A percentile compares a stretch with the other conserved stretches of the same genome.
Evolutionary conservation across 179 eudicot species (phyloP).

Genomic region (Pouteria campechiana): DNA sequence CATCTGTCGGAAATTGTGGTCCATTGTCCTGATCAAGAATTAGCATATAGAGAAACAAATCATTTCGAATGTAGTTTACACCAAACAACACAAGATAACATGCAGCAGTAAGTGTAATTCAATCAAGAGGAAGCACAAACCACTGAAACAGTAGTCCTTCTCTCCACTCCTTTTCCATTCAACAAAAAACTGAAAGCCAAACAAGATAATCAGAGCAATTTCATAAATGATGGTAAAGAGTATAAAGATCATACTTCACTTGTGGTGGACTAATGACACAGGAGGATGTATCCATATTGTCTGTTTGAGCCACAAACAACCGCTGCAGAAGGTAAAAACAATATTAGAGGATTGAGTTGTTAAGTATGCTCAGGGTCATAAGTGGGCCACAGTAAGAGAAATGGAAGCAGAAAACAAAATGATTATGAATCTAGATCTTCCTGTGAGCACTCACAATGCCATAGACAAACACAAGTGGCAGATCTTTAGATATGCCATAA

Average conservation of each 20-base stretch:
- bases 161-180: slow-evolving; percentile 69
- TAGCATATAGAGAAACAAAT: slow-evolving; percentile 4
- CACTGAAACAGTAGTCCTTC: slow-evolving; percentile 36
- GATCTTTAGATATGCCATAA: no score
- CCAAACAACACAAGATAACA: background rate
- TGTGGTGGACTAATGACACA: slow-evolving; percentile 64
- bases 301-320: slow-evolving; percentile 65
- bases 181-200: slow-evolving; percentile 59
- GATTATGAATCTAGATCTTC: background rate
- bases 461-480: background rate
- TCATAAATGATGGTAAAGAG: background rate
- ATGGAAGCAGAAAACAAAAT: background rate
- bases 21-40: slow-evolving; percentile 43
- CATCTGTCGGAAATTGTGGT: slow-evolving; percentile 68
- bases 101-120: background rate
- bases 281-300: slow-evolving; percentile 68
- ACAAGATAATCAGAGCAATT: slow-evolving; percentile 6
- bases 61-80: background rate
- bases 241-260: slow-evolving; percentile 47
- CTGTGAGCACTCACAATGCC: background rate
- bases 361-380: background rate
- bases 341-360: background rate
- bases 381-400: background rate
- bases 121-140: slow-evolving; percentile 32
- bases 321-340: slow-evolving; percentile 43